A percentile compares a stretch with the other conserved stretches of the same genome.
phyloP scores from a whole-genome alignment of 2,329 filamentous ascomycete species.

The Exutisphaerella laricina region DNA sequence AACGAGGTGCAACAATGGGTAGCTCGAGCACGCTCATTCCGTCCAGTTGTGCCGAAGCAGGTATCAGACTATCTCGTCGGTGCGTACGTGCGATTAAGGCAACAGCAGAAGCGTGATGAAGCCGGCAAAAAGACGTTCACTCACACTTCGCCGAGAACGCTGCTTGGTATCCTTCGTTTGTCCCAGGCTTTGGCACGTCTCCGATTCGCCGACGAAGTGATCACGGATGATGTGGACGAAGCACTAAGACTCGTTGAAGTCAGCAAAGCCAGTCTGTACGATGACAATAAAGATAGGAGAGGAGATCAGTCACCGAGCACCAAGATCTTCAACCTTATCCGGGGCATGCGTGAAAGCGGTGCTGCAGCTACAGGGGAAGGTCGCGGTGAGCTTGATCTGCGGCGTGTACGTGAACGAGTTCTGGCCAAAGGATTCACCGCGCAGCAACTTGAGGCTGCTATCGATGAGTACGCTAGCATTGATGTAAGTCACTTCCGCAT shows the following conservation, averaged over 20 bases:
- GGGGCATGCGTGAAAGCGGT: conserved; percentile 77
- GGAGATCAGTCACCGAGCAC: conserved; percentile 74
- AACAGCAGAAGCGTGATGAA: conserved; percentile 87
- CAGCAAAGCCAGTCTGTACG: conserved; percentile 83
- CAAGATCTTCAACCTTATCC: conserved; percentile 93
- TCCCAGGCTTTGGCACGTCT: conserved; percentile 90
- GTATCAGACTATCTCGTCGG: conserved; percentile 96
- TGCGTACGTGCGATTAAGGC: conserved; percentile 90
- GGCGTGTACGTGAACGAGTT: conserved; percentile 83
- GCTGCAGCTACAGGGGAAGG: conserved; percentile 74
- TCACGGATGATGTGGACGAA: conserved; percentile 92
- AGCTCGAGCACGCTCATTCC: conserved; percentile 82
- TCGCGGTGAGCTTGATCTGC: conserved; percentile 72
- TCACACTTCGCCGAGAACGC: conserved; percentile 87
- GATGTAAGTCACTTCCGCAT: conserved; percentile 63
- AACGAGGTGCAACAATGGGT: conserved; percentile 95
- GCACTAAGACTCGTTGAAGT: conserved; percentile 86
- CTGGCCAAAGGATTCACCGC: conserved; percentile 95
- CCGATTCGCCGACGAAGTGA: conserved; percentile 78
- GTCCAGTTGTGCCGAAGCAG: conserved; percentile 74
- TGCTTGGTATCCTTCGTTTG: conserved; percentile 86
- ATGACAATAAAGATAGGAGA: conserved; percentile 55
- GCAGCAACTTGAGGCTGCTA: conserved; percentile 78
- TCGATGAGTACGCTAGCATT: conserved; percentile 82
- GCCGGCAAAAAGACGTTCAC: conserved; percentile 87